Conservation (phyloP, 352 stramenopile genomes). For the Pythium pyrilobum region DNA sequence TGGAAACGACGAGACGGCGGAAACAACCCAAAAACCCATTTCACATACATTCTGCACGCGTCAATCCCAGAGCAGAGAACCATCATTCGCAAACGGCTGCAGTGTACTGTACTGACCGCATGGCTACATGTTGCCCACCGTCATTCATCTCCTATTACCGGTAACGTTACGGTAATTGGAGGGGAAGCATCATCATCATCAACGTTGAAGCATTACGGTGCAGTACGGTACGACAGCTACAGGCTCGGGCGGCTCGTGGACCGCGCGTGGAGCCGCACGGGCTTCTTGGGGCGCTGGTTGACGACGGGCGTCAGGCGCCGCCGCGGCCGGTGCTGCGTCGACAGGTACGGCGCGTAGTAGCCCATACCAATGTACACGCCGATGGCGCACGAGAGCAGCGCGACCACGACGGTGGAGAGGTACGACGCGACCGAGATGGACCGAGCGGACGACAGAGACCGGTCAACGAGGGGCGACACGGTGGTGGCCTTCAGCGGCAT, state of each 20-base stretch:
- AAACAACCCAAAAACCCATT: conserved; percentile 9
- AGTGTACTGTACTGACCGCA: no score
- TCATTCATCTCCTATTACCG: no score
- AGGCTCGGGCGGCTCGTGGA: neutral
- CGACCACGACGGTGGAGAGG: conserved; percentile 9
- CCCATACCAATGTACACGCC: conserved; percentile 14
- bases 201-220: no score
- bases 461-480: no score
- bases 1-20: neutral
- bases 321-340: neutral
- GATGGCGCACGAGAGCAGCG: conserved; percentile 7
- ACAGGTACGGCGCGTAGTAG: conserved; percentile 13
- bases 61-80: neutral
- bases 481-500: neutral
- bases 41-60: neutral
- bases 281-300: conserved; percentile 12
- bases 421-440: conserved; percentile 17
- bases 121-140: no score
- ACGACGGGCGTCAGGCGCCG: conserved; percentile 1
- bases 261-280: conserved; percentile 13
- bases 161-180: no score
- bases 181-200: neutral
- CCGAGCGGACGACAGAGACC: neutral
- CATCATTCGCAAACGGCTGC: no score
- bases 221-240: no score